phyloP scores from a whole-genome alignment of 257 asterid species.

The Nicotiana undulata region DNA sequence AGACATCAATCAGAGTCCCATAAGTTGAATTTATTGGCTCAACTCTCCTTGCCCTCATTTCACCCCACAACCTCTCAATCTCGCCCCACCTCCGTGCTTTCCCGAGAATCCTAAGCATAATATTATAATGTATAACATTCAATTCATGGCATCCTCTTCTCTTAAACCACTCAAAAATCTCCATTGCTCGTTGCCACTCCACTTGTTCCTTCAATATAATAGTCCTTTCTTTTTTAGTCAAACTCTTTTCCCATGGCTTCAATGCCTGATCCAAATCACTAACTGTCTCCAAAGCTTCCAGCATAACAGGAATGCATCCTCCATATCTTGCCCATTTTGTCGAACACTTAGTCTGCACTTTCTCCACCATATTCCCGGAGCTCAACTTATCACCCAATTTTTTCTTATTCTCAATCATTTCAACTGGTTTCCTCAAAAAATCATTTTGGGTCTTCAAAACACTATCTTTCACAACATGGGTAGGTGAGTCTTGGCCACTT shows the following conservation, averaged over 20 bases:
- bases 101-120: conserved; percentile 74
- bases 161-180: conserved; percentile 84
- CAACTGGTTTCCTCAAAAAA: conserved; percentile 7
- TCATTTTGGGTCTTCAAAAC: conserved; percentile 14
- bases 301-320: conserved; percentile 69
- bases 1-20: conserved; percentile 88
- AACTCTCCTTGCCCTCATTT: conserved; percentile 52
- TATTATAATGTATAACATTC: conserved; percentile 86
- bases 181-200: conserved; percentile 77
- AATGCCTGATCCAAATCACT: conserved; percentile 68
- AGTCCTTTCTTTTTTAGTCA: conserved; percentile 77
- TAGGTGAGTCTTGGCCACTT: not conserved
- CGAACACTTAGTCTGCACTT: conserved; percentile 55
- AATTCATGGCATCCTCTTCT: conserved; percentile 64
- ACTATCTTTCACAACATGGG: not conserved
- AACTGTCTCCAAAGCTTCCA: conserved; percentile 50
- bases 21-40: conserved; percentile 76
- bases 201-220: conserved; percentile 86
- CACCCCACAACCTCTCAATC: conserved; percentile 57
- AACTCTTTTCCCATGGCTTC: conserved; percentile 64
- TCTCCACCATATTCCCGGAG: conserved; percentile 9
- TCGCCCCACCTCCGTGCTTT: conserved; percentile 55
- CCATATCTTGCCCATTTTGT: conserved; percentile 79
- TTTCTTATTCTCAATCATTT: conserved; percentile 7
- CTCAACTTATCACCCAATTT: not conserved